These are phyloP conservation scores for Puccinia novopanici DNA, from an alignment of 1,284 basidiomycete species.

Conservation along the genomic window DNA sequence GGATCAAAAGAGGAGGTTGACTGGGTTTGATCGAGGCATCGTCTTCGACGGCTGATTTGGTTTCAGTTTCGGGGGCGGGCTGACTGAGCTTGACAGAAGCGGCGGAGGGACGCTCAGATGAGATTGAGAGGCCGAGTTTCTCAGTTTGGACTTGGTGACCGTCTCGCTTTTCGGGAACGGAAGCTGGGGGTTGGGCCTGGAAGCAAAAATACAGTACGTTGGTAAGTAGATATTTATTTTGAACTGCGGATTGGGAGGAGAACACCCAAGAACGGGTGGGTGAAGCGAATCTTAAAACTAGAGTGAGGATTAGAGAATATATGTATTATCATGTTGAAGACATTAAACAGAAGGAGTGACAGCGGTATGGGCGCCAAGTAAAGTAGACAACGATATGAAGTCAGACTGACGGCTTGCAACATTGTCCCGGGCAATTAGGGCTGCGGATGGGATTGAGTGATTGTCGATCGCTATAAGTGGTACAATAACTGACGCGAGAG, in stretches of 20 bases:
- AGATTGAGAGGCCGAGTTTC: constrained; percentile 23
- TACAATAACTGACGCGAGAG: no score
- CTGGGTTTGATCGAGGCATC: constrained; percentile 7
- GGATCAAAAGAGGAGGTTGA: constrained; percentile 34
- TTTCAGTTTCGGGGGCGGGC: constrained; percentile 9
- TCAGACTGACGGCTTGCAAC: constrained; percentile 12
- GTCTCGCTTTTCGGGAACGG: background rate
- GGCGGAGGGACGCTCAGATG: constrained; percentile 4
- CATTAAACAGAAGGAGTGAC: background rate
- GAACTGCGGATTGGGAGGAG: background rate
- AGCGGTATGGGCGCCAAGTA: background rate
- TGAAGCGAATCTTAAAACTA: background rate
- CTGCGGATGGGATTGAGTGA: background rate
- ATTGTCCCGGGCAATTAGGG: background rate
- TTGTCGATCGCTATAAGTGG: no score
- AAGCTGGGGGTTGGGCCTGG: background rate
- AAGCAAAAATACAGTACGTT: background rate
- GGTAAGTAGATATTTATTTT: background rate
- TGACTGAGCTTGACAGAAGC: no score
- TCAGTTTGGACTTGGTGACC: background rate
- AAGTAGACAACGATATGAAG: background rate
- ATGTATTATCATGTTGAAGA: background rate
- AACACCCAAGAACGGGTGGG: background rate
- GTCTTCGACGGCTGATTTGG: background rate
- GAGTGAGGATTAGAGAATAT: background rate